phyloP scores from a whole-genome alignment of 257 asterid species.

The Fraxinus excelsior region DNA sequence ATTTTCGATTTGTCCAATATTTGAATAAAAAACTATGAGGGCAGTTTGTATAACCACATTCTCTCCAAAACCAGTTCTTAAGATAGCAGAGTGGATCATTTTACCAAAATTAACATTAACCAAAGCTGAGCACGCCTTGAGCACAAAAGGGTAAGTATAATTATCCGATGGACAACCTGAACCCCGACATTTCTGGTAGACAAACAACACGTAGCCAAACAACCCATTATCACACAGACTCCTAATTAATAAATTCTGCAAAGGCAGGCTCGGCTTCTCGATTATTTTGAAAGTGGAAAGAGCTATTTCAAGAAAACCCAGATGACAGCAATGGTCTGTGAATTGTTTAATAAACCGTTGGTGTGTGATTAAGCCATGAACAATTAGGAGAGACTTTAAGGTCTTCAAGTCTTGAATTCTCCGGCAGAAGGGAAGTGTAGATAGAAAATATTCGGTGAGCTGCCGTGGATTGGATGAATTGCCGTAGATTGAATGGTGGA shows the following conservation, averaged over 20 bases:
- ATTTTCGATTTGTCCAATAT: slow-evolving; percentile 37
- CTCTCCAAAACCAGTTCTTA: slow-evolving; percentile 46
- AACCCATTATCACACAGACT: slow-evolving; percentile 44
- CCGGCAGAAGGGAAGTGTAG: slow-evolving; percentile 42
- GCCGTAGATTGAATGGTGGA: neutral
- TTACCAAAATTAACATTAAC: slow-evolving; percentile 39
- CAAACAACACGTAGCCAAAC: slow-evolving; percentile 37
- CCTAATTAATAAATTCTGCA: slow-evolving; percentile 51
- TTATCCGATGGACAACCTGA: slow-evolving; percentile 52
- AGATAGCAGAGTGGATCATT: slow-evolving; percentile 39
- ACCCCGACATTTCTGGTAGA: slow-evolving; percentile 40
- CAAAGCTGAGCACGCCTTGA: slow-evolving; percentile 58
- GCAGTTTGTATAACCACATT: slow-evolving; percentile 59
- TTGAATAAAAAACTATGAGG: slow-evolving; percentile 48
- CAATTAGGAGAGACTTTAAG: slow-evolving; percentile 40
- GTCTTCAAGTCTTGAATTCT: slow-evolving; percentile 47
- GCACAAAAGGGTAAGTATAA: slow-evolving; percentile 64
- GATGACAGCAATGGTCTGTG: slow-evolving; percentile 46
- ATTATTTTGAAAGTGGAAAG: slow-evolving; percentile 36
- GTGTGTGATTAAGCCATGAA: slow-evolving; percentile 38
- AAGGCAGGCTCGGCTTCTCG: slow-evolving; percentile 30
- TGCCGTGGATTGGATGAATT: neutral
- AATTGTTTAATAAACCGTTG: slow-evolving; percentile 31
- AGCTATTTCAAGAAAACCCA: slow-evolving; percentile 51
- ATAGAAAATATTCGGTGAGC: slow-evolving; percentile 18